Evolutionary conservation across 1,284 basidiomycete genomes (phyloP).

Genomic region (Ustilago curta): DNA sequence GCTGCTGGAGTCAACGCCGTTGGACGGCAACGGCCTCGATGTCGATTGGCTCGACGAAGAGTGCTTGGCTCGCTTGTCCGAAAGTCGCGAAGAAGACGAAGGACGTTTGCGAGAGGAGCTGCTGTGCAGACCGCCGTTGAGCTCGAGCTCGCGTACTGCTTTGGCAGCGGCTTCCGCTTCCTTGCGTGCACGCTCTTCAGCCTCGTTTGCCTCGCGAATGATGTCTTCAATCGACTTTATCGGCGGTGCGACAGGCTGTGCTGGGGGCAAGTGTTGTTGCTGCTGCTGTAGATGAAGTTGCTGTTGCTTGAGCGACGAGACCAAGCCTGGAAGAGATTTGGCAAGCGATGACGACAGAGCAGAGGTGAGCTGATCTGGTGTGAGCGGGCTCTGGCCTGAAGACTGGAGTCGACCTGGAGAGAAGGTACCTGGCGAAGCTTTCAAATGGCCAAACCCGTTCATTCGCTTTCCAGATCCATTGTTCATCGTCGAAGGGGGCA

Average conservation of each 20-base stretch:
- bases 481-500: conserved; percentile 15
- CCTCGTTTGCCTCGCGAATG: conserved; percentile 65
- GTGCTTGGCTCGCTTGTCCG: conserved; percentile 48
- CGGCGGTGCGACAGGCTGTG: conserved; percentile 22
- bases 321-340: conserved; percentile 38
- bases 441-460: conserved; percentile 22
- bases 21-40: neutral
- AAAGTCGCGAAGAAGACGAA: conserved; percentile 31
- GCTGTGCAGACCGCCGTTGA: conserved; percentile 14
- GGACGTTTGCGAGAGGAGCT: conserved; percentile 36
- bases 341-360: conserved; percentile 37
- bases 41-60: conserved; percentile 19
- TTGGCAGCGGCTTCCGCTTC: conserved; percentile 46
- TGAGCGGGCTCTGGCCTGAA: conserved; percentile 35
- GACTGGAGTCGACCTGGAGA: conserved; percentile 28
- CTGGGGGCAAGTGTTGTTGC: conserved; percentile 21
- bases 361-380: conserved; percentile 36
- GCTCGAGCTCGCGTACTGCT: conserved; percentile 35
- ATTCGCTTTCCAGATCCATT: conserved; percentile 10
- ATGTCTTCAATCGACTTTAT: conserved; percentile 64
- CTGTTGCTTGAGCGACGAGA: conserved; percentile 49
- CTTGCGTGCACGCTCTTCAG: conserved; percentile 52
- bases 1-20: conserved; percentile 13
- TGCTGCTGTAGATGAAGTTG: conserved; percentile 21
- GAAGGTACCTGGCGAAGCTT: conserved; percentile 24